Evolutionary conservation across 2,329 filamentous ascomycete genomes (phyloP).

Genomic region (Penicillium sp.): DNA sequence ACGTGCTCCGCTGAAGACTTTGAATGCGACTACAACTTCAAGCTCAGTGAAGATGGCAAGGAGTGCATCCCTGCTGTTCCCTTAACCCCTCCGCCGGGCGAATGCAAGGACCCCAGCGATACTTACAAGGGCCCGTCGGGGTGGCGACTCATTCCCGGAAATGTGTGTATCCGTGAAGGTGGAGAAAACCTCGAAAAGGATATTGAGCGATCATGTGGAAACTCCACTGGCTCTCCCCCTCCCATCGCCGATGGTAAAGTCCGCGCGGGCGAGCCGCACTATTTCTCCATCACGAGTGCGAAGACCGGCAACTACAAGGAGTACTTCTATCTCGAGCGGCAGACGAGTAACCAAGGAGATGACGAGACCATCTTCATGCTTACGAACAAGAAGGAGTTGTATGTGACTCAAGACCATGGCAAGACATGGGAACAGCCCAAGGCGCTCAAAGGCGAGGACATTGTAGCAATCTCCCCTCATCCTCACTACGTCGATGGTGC

Average conservation of each 20-base stretch:
- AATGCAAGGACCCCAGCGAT: constrained; percentile 69
- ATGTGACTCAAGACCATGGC: constrained; percentile 79
- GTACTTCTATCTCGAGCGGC: constrained; percentile 76
- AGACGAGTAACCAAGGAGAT: constrained; percentile 58
- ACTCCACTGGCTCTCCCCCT: constrained; percentile 52
- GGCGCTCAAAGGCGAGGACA: constrained; percentile 63
- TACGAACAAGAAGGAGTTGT: constrained; percentile 61
- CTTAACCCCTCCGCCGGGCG: constrained; percentile 65
- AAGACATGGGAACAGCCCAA: constrained; percentile 72
- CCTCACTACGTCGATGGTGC: constrained; percentile 78
- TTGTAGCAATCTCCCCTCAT: constrained; percentile 73
- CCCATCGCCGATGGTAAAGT: constrained; percentile 61
- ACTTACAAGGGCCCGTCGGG: constrained; percentile 84
- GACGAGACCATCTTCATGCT: constrained; percentile 73
- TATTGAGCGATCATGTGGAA: constrained; percentile 74
- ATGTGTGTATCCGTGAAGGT: constrained; percentile 63
- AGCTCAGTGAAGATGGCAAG: constrained; percentile 62
- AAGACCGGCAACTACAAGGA: constrained; percentile 36
- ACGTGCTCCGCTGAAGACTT: constrained; percentile 82
- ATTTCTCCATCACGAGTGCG: constrained; percentile 57
- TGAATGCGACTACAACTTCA: constrained; percentile 94
- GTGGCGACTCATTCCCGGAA: constrained; percentile 86
- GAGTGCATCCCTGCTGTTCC: constrained; percentile 66
- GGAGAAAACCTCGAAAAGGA: constrained; percentile 67
- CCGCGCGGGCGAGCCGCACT: constrained; percentile 52